Percentiles rank a stretch among this genome's conserved stretches.
These are phyloP conservation scores for Talaromyces sp. DNA, from an alignment of 2,329 filamentous ascomycete genomes.

Conservation along the genomic window DNA sequence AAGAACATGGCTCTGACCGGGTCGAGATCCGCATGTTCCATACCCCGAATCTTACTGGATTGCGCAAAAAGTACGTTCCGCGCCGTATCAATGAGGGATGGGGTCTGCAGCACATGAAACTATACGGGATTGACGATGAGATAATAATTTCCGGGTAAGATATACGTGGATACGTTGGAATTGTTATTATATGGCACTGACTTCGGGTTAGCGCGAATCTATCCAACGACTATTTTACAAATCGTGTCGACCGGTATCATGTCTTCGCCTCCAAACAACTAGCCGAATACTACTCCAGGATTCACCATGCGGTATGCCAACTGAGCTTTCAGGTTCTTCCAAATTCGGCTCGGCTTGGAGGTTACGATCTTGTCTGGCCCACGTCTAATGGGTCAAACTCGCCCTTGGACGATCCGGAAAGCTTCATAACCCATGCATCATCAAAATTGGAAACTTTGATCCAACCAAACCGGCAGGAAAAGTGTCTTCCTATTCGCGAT, in stretches of 20 bases:
- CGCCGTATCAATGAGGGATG: constrained; percentile 95
- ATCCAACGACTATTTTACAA: constrained; percentile 91
- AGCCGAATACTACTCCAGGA: constrained; percentile 72
- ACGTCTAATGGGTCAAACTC: constrained; percentile 66
- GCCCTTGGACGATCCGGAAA: constrained; percentile 64
- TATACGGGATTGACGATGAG: constrained; percentile 93
- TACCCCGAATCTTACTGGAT: constrained; percentile 86
- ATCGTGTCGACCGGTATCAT: constrained; percentile 92
- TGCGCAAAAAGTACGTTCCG: constrained; percentile 78
- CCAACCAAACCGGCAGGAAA: constrained; percentile 38
- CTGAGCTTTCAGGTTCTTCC: constrained; percentile 79
- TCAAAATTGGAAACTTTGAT: constrained; percentile 64
- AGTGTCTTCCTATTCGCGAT: constrained; percentile 26
- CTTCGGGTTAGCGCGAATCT: constrained; percentile 69
- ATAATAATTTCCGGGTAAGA: constrained; percentile 83
- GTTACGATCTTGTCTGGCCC: constrained; percentile 68
- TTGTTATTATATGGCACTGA: background rate
- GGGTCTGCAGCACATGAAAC: constrained; percentile 98
- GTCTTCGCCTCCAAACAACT: constrained; percentile 75
- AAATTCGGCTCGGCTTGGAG: constrained; percentile 33
- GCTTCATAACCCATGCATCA: constrained; percentile 67
- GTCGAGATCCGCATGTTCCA: constrained; percentile 98
- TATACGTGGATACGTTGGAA: background rate
- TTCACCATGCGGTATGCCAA: constrained; percentile 72
- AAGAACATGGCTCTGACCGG: constrained; percentile 75